These are phyloP conservation scores for Salvia rosmarinus DNA, from an alignment of 257 asterid genomes.

Conservation along the genomic window DNA sequence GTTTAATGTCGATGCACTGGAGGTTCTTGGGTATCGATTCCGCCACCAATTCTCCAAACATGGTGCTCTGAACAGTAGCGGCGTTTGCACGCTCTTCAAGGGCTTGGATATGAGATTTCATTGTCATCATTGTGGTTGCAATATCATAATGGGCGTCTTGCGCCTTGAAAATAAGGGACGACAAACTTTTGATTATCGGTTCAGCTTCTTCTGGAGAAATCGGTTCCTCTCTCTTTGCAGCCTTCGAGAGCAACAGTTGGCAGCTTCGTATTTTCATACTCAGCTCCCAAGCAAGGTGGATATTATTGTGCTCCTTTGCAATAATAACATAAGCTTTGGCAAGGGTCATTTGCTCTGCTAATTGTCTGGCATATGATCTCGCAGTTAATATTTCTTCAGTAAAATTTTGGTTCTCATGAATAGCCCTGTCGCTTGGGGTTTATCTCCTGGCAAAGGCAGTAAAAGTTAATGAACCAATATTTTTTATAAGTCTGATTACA, in stretches of 20 bases:
- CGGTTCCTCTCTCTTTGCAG: conserved; percentile 77
- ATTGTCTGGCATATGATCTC: conserved; percentile 77
- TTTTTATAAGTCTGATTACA: neutral
- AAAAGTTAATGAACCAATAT: neutral
- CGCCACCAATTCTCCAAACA: conserved; percentile 71
- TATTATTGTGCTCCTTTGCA: conserved; percentile 81
- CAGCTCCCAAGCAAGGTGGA: conserved; percentile 89
- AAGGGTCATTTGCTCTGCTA: conserved; percentile 84
- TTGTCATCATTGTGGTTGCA: conserved; percentile 78
- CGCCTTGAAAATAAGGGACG: conserved; percentile 80
- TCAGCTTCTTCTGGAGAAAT: conserved; percentile 81
- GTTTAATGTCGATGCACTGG: conserved; percentile 71
- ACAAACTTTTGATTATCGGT: conserved; percentile 68
- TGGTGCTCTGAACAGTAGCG: conserved; percentile 65
- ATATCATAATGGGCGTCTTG: conserved; percentile 85
- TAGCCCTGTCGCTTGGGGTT: conserved; percentile 46
- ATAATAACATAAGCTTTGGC: conserved; percentile 88
- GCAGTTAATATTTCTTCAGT: conserved; percentile 65
- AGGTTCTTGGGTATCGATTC: conserved; percentile 79
- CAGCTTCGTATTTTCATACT: conserved; percentile 75
- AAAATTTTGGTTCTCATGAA: conserved; percentile 54
- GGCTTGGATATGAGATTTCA: conserved; percentile 87
- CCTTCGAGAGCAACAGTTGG: conserved; percentile 79
- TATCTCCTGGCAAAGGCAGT: conserved; percentile 57
- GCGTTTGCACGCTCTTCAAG: conserved; percentile 76